These are phyloP conservation scores for Austropuccinia psidii DNA, from an alignment of 1,284 basidiomycete genomes.

Conservation along the genomic window DNA sequence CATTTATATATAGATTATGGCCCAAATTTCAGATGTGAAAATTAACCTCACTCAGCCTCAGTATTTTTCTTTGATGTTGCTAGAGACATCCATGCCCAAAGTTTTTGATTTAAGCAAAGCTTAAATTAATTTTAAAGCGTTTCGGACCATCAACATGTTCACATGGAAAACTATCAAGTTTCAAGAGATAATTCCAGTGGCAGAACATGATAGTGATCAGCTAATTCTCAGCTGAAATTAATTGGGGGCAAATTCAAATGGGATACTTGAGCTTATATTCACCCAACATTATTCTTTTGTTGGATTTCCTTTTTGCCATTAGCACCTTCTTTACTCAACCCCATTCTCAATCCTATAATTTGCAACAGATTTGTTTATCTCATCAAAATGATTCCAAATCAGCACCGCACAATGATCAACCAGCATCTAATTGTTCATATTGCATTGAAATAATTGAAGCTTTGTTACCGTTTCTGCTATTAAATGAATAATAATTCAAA, in stretches of 20 bases:
- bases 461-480: too few species aligned
- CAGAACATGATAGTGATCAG: conserved; percentile 80
- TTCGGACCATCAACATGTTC: conserved; percentile 83
- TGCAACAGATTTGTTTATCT: too few species aligned
- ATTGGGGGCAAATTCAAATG: conserved; percentile 59
- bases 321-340: conserved; percentile 76
- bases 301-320: conserved; percentile 84
- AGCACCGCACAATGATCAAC: too few species aligned
- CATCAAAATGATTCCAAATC: too few species aligned
- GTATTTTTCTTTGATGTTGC: conserved; percentile 65
- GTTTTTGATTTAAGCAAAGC: conserved; percentile 55
- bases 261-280: conserved; percentile 84
- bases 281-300: conserved; percentile 84
- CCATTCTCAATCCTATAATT: too few species aligned
- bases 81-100: conserved; percentile 67
- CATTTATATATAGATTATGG: too few species aligned
- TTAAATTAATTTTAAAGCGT: conserved; percentile 77
- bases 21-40: conserved; percentile 82
- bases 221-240: conserved; percentile 87
- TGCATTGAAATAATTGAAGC: too few species aligned
- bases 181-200: conserved; percentile 89
- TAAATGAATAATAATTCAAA: too few species aligned
- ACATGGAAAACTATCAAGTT: conserved; percentile 69
- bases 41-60: conserved; percentile 84
- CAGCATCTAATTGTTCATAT: too few species aligned